Base-by-base conservation (phyloP, 2,329 filamentous ascomycete species). In the Aureobasidium subglaciale region DNA sequence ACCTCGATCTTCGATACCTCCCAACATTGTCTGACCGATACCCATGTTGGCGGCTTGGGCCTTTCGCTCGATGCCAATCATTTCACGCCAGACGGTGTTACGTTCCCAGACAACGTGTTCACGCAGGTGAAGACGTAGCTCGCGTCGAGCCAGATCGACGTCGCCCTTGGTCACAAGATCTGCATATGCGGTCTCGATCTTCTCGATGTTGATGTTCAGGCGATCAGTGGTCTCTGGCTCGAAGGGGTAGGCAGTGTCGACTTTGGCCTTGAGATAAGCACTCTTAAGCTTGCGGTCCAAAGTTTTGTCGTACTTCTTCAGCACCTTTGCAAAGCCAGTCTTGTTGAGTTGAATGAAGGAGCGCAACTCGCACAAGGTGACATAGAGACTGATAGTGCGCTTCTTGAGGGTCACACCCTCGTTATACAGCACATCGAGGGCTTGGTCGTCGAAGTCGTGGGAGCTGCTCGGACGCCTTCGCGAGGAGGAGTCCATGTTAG, bases 261-360 rank as follows among this genome's bases (percentile, higher is more conserved):
- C 90, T 32, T 81, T 78, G 29, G 82, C 74, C 56, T 82, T 79
- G 70, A 96, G 83, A 69, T 96, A 99, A 42, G 79, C 75, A 13
- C 81, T 76, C 62, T 92, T 90, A 55, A 97, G 76, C 63, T 85
- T 85, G 61, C 86, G 85, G 70, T 96, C 87, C 57, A 96, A 74
- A 56, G 88, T 97, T 77, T 99, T 99, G 78, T 99, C 93, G 67
- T 93, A 99, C 71, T 99, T 99, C 74, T 99, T 99, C 62, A 97
- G 75, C 0, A 95, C 91, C 73, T 99, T 99, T 65, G 86, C 83
- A 73, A 99, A 99, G 11, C 93, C 93, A 0, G 93, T 99, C 72
- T 88, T 87, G 78, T 99, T 99, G 60, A 99, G 82, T 73, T 97
- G 92, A 55, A 91, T 85, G 67, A 91, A 99, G 2, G 92, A 97